Base-by-base conservation (phyloP, 768 basidiomycete genomes). In the Boletus barrowsii region DNA sequence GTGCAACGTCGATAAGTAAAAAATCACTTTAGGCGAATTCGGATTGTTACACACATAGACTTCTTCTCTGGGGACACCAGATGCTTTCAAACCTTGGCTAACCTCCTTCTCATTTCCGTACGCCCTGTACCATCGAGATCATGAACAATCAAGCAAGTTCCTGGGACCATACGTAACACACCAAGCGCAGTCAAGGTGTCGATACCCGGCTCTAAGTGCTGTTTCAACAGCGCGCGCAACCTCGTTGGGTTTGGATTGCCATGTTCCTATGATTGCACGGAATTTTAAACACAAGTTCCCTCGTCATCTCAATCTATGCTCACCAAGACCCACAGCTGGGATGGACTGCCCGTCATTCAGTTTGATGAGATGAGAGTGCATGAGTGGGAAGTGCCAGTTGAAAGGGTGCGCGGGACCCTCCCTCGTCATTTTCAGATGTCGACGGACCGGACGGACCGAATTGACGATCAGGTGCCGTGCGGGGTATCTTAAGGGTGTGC, bases 81-180 rank as follows among this genome's bases (percentile, higher is more conserved):
- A 87, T 33, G 78, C 81, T 58, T 79, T 83, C 65, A 95, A 83
- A 11, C 90, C 93, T 56, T 84, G 79, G 7, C 91, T 93, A 15
- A 94, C 91, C 58, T 89, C 85, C 62, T 83, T 82, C 68, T 93
- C 90, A 65, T 93, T 93, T 51, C 79, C 79, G 62, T 88, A 87
- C 51, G 73, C 78, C 86, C 83, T 73, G 55, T 42, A 20, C 14
- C 53, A 33, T 53, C 26, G 29, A 47, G 42, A 57, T 26, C 14
- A 47, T 29, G 26, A 36, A 67, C 66, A 63, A 58, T 67, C 68
- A 7, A 35, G 36, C 3, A 17, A 44, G 37, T 9, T 17, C 33
- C 10, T 24, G 54, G 15, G 30, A 26, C 17, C 7, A 42, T 24
- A 37, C 26, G 39, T 45, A 24, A 66, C 68, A 18, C 53, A 77